Percentiles rank a stretch among this genome's conserved stretches.
These are phyloP conservation scores for Eucalyptus guilfoylei DNA, from an alignment of 345 rosid species.

Conservation along the genomic window DNA sequence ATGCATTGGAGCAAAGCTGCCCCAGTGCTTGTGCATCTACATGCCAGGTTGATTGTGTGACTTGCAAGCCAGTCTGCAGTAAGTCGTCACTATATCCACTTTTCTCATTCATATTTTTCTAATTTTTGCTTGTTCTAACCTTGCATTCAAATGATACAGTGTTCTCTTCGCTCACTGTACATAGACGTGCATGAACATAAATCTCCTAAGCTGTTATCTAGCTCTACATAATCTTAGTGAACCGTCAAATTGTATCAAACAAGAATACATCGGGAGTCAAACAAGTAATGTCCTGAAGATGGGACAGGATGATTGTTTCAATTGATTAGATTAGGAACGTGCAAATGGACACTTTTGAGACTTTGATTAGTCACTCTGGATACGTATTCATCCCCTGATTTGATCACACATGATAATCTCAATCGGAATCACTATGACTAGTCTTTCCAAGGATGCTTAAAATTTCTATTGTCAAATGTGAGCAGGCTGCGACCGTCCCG, in stretches of 20 bases:
- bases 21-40: conserved; percentile 33
- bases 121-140: neutral
- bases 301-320: neutral
- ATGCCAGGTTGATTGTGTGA: conserved; percentile 46
- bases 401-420: neutral
- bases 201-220: neutral
- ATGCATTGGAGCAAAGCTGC: conserved; percentile 20
- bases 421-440: neutral
- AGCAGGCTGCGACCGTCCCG: conserved; percentile 46
- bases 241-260: neutral
- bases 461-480: neutral
- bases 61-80: conserved; percentile 58
- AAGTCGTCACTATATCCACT: neutral
- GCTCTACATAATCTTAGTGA: neutral
- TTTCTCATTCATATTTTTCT: neutral
- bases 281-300: neutral
- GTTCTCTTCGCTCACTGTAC: neutral
- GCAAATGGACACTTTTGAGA: neutral
- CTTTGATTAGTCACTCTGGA: neutral
- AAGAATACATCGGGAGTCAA: neutral
- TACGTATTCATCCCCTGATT: neutral
- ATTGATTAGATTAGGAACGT: neutral
- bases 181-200: neutral
- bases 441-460: neutral
- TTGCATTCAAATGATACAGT: neutral